phyloP scores from a whole-genome alignment of 129 eudicot species.

The Centaurea solstitialis region DNA sequence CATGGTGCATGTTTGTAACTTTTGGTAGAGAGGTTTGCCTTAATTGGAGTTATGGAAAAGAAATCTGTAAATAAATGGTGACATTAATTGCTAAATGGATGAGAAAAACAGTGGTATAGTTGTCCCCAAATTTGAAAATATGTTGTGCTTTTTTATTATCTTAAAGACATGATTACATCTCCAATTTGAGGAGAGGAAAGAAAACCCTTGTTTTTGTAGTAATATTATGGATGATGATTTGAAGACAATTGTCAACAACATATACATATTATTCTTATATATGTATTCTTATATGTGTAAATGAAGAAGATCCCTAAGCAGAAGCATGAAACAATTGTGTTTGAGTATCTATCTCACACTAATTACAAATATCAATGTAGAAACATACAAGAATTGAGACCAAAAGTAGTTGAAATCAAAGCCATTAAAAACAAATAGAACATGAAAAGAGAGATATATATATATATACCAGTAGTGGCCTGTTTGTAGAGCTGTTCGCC shows the following conservation, averaged over 20 bases:
- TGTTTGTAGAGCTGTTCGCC: constrained; percentile 84
- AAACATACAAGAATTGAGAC: not conserved
- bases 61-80: not conserved
- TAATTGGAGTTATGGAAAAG: not conserved
- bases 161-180: not conserved
- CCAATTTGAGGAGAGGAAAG: not conserved
- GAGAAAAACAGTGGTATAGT: not conserved
- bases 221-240: not conserved
- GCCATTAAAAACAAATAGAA: not conserved
- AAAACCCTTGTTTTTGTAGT: not conserved
- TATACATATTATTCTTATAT: too few relatives aligned
- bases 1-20: not conserved
- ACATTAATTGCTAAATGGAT: not conserved
- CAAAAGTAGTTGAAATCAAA: not conserved
- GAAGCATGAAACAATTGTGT: not conserved
- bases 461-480: constrained; percentile 86
- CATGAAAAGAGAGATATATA: too few relatives aligned
- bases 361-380: not conserved
- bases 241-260: not conserved
- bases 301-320: not conserved
- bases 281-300: too few relatives aligned
- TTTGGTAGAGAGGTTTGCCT: not conserved
- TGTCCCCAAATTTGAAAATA: not conserved
- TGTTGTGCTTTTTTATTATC: not conserved
- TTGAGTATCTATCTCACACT: not conserved